phyloP scores from a whole-genome alignment of 1,284 basidiomycete species.

The Moesziomyces parantarcticus region DNA sequence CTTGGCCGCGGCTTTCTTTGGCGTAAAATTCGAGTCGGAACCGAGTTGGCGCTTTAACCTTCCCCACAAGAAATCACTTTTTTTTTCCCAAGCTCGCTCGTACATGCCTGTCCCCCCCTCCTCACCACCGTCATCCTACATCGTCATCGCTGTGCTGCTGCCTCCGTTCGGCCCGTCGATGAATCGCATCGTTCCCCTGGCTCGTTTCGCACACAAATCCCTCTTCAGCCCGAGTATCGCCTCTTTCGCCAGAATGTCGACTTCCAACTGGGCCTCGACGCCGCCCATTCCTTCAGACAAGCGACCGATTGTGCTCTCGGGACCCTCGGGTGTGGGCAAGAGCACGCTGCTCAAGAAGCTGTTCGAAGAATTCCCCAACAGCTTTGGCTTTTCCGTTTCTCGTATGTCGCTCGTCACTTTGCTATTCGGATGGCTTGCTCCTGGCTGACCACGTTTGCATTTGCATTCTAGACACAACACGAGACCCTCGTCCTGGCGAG shows the following conservation, averaged over 20 bases:
- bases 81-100: background rate
- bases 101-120: no score
- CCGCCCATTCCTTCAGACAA: constrained; percentile 40
- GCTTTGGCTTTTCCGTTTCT: constrained; percentile 90
- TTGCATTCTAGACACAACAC: constrained; percentile 82
- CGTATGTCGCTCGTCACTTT: constrained; percentile 73
- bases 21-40: background rate
- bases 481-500: constrained; percentile 85
- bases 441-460: constrained; percentile 23
- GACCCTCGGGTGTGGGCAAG: constrained; percentile 92
- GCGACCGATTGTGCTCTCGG: constrained; percentile 79
- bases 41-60: background rate
- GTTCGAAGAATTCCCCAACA: constrained; percentile 82
- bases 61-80: background rate
- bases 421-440: constrained; percentile 24
- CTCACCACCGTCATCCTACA: background rate
- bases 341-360: constrained; percentile 88
- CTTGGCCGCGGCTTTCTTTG: background rate
- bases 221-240: background rate
- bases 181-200: background rate
- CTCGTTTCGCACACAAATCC: background rate
- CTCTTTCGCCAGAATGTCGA: constrained; percentile 25
- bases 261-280: constrained; percentile 39
- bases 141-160: background rate
- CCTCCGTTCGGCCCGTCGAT: background rate